phyloP scores from a whole-genome alignment of 345 rosid genomes.

The Bruguiera parviflora region DNA sequence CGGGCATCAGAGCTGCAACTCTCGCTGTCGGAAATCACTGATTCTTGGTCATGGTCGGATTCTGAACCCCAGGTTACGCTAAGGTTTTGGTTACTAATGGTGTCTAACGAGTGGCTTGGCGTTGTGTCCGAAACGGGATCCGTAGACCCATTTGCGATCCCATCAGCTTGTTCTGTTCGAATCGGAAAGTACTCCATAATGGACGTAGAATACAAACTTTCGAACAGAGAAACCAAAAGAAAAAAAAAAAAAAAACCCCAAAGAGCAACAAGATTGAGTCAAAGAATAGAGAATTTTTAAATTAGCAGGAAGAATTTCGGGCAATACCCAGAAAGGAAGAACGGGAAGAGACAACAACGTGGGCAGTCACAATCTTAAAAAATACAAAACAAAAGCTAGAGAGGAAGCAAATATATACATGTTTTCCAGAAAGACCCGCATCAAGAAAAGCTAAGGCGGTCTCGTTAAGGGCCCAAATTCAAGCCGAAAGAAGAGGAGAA shows the following conservation, averaged over 20 bases:
- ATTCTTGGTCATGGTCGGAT: constrained; percentile 23
- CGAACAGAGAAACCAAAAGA: not conserved
- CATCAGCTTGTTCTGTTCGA: constrained; percentile 5
- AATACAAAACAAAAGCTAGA: too few species aligned
- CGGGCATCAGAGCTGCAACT: constrained; percentile 36
- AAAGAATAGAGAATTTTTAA: not conserved
- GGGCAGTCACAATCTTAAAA: too few species aligned
- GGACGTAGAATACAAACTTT: not conserved
- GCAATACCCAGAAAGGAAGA: too few species aligned
- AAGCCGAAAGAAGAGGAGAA: too few species aligned
- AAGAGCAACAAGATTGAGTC: too few species aligned
- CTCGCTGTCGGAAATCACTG: constrained; percentile 53
- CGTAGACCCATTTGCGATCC: not conserved
- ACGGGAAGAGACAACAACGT: too few species aligned
- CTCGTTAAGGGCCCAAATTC: too few species aligned
- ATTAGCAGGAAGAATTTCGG: not conserved
- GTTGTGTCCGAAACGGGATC: constrained; percentile 5
- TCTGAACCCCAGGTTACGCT: constrained; percentile 17
- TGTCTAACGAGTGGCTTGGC: not conserved
- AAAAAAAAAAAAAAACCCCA: too few species aligned
- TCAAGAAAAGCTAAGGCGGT: too few species aligned
- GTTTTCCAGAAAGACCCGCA: too few species aligned
- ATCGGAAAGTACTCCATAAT: not conserved
- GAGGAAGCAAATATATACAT: too few species aligned
- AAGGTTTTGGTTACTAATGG: not conserved